A percentile compares a stretch with the other conserved stretches of the same genome.
These are phyloP conservation scores for Xylona heveae DNA, from an alignment of 495 filamentous ascomycete genomes.

Conservation along the genomic window DNA sequence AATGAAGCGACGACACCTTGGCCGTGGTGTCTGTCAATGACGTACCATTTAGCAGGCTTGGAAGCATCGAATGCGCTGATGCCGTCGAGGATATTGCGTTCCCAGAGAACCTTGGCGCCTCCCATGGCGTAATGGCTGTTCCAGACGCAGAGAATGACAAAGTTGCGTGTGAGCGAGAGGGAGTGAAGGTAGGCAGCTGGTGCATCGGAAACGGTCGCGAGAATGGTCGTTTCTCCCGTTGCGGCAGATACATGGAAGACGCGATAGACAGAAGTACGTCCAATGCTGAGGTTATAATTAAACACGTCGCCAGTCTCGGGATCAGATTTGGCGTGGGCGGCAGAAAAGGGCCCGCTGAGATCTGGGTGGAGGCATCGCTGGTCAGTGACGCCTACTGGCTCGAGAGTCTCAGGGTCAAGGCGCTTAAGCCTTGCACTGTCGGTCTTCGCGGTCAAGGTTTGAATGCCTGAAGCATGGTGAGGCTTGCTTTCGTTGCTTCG, in stretches of 20 bases:
- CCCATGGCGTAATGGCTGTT: slow-evolving; percentile 24
- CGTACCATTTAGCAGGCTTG: slow-evolving; percentile 36
- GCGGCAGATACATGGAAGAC: slow-evolving; percentile 37
- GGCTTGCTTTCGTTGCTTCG: slow-evolving; percentile 2
- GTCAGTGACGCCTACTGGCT: slow-evolving; percentile 36
- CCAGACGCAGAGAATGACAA: slow-evolving; percentile 47
- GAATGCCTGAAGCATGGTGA: slow-evolving; percentile 13
- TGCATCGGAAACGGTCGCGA: slow-evolving; percentile 36
- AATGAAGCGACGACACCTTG: slow-evolving; percentile 17
- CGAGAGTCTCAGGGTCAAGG: slow-evolving; percentile 45
- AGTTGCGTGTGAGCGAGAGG: slow-evolving; percentile 40
- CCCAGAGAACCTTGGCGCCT: slow-evolving; percentile 29
- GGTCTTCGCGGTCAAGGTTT: slow-evolving; percentile 35
- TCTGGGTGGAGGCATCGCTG: slow-evolving; percentile 42
- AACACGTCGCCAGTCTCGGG: slow-evolving; percentile 53
- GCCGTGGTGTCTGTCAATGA: slow-evolving; percentile 31
- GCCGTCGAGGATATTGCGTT: slow-evolving; percentile 33
- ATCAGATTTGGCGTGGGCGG: slow-evolving; percentile 47
- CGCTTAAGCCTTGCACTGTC: slow-evolving; percentile 33
- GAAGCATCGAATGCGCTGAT: slow-evolving; percentile 28
- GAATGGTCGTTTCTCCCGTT: slow-evolving; percentile 42
- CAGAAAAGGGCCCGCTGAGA: slow-evolving; percentile 37
- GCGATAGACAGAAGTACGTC: slow-evolving; percentile 30
- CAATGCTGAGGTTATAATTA: slow-evolving; percentile 48
- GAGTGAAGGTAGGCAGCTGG: slow-evolving; percentile 51